Evolutionary conservation across 2,329 filamentous ascomycete genomes (phyloP).

Genomic region (Exophiala sideris): DNA sequence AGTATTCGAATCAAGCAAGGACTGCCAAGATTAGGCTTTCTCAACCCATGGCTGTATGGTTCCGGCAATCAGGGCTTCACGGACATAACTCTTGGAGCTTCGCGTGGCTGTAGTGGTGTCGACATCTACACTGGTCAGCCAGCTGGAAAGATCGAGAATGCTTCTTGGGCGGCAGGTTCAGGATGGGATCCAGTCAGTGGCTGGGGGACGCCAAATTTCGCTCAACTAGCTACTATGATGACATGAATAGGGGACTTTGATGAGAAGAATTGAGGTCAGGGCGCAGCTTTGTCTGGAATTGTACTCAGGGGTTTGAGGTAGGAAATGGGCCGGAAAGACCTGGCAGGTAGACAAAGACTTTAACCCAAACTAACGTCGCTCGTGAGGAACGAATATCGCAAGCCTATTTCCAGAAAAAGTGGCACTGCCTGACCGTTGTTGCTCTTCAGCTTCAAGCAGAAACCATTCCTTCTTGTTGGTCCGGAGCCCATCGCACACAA

Average conservation of each 20-base stretch:
- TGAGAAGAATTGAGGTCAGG: too few relatives aligned
- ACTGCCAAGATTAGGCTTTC: constrained; percentile 54
- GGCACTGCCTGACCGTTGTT: too few relatives aligned
- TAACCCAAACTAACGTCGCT: too few relatives aligned
- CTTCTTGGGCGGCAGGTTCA: constrained; percentile 50
- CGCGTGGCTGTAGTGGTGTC: constrained; percentile 43
- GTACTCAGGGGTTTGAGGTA: too few relatives aligned
- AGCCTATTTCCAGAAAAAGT: too few relatives aligned
- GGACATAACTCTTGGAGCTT: constrained; percentile 49
- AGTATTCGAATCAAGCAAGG: constrained; percentile 57
- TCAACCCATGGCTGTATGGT: constrained; percentile 61
- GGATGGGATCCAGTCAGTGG: constrained; percentile 53
- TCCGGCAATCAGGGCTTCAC: constrained; percentile 44
- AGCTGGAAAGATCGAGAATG: constrained; percentile 42
- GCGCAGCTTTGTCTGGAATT: too few relatives aligned
- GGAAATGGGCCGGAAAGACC: too few relatives aligned
- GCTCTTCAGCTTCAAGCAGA: too few relatives aligned
- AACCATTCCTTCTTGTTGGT: too few relatives aligned
- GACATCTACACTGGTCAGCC: constrained; percentile 37
- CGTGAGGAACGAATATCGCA: too few relatives aligned
- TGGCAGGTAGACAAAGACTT: too few relatives aligned
- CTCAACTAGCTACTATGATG: constrained; percentile 3
- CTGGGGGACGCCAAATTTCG: constrained; percentile 26
- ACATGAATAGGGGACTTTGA: neutral
- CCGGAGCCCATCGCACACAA: too few relatives aligned